These are phyloP conservation scores for Poterioochromonas sp. DNA, from an alignment of 352 stramenopile genomes.

Conservation along the genomic window DNA sequence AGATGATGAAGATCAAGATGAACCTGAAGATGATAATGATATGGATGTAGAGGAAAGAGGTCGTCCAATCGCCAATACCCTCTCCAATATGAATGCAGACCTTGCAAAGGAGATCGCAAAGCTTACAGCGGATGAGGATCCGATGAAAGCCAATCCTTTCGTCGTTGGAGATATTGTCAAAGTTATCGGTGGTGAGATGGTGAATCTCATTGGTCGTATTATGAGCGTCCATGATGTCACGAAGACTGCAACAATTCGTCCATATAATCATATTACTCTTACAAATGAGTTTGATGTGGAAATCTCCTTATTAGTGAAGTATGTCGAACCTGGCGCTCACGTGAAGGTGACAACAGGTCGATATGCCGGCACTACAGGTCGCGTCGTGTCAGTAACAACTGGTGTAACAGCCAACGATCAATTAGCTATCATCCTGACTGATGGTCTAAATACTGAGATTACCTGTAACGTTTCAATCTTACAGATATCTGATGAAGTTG, in stretches of 20 bases:
- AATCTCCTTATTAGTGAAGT: neutral
- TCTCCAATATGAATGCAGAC: too few species aligned
- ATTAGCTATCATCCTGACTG: slow-evolving; percentile 1
- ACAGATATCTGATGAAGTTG: slow-evolving; percentile 14
- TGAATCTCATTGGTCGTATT: neutral
- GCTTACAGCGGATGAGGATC: too few species aligned
- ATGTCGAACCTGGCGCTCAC: neutral
- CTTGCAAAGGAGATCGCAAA: too few species aligned
- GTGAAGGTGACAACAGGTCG: slow-evolving; percentile 13
- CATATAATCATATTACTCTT: neutral
- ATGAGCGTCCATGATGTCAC: neutral
- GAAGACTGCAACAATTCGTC: neutral
- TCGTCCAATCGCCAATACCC: too few species aligned
- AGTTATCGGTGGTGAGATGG: neutral
- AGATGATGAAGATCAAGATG: neutral
- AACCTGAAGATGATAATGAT: neutral
- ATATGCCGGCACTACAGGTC: slow-evolving; percentile 15
- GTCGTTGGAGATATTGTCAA: slow-evolving; percentile 16
- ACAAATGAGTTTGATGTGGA: neutral
- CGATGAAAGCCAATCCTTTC: neutral
- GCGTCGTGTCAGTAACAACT: neutral
- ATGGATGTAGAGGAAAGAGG: neutral
- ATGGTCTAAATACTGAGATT: slow-evolving; percentile 20
- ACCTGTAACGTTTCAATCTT: neutral
- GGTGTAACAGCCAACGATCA: neutral